These are phyloP conservation scores for Blumeria graminis DNA, from an alignment of 2,329 filamentous ascomycete species.

Conservation along the genomic window DNA sequence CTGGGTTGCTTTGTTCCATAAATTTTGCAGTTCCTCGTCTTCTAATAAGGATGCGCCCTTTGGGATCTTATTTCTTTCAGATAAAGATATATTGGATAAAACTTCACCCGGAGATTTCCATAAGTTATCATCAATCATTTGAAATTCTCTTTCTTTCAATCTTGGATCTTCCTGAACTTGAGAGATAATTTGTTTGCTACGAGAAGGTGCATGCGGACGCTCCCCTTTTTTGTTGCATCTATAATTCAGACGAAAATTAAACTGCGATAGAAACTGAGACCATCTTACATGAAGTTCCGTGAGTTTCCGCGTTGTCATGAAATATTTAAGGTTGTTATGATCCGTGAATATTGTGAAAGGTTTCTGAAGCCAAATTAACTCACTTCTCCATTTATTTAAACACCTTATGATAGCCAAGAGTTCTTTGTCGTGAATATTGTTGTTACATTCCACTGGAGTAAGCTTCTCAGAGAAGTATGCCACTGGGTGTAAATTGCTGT, in stretches of 20 bases:
- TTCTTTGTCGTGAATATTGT: constrained; percentile 15
- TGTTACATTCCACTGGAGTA: constrained; percentile 11
- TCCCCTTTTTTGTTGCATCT: neutral
- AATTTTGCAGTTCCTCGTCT: neutral
- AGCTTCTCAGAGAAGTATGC: constrained; percentile 12
- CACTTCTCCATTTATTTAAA: constrained; percentile 3
- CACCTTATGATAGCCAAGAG: constrained; percentile 12
- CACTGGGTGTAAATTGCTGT: constrained; percentile 3
- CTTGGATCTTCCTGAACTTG: neutral
- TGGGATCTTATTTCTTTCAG: neutral
- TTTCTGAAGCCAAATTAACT: neutral
- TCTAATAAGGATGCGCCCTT: neutral
- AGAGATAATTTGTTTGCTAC: neutral
- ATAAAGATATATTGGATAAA: neutral
- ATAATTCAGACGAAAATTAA: neutral
- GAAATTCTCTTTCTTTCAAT: neutral
- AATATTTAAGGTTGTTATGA: constrained; percentile 2
- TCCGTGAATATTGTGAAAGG: constrained; percentile 1
- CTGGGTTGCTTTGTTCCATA: neutral
- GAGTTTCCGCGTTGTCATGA: neutral
- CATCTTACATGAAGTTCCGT: neutral
- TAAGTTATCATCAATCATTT: neutral
- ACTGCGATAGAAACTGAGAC: neutral
- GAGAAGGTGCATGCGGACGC: neutral
- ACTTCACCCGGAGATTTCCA: neutral